Percentiles rank a stretch among this genome's conserved stretches.
Conservation (phyloP, 768 basidiomycete species). For the Termitomyces sp. region DNA sequence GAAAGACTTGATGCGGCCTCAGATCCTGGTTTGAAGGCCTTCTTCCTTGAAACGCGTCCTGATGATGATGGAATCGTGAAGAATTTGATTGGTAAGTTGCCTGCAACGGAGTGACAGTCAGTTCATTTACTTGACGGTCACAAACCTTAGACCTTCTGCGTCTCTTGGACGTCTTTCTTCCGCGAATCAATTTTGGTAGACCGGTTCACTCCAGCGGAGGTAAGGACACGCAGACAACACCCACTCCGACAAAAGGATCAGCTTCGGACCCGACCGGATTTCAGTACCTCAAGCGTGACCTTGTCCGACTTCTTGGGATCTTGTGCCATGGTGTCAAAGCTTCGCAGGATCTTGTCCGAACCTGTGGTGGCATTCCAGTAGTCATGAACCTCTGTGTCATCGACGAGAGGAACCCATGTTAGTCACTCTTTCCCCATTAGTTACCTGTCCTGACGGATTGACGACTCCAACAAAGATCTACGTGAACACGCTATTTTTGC, state of each 20-base stretch:
- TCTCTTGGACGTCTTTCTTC: slow-evolving; percentile 77
- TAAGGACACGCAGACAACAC: slow-evolving; percentile 21
- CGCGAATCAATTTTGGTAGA: slow-evolving; percentile 80
- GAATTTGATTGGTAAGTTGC: slow-evolving; percentile 49
- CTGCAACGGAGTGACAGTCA: slow-evolving; percentile 1
- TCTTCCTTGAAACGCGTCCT: slow-evolving; percentile 42
- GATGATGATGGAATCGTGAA: slow-evolving; percentile 48
- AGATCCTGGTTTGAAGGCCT: slow-evolving; percentile 33
- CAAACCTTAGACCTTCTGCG: slow-evolving; percentile 60
- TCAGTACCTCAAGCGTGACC: slow-evolving; percentile 81
- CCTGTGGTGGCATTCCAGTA: slow-evolving; percentile 71
- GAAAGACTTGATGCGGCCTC: slow-evolving; percentile 15
- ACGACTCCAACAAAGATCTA: slow-evolving; percentile 51
- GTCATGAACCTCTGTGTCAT: slow-evolving; percentile 87
- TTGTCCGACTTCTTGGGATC: slow-evolving; percentile 85
- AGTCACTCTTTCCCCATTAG: slow-evolving; percentile 32
- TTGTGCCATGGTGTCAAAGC: slow-evolving; percentile 60
- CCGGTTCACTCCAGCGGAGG: slow-evolving; percentile 32
- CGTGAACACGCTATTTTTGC: slow-evolving; percentile 91
- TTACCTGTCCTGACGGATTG: slow-evolving; percentile 10
- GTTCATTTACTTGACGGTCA: slow-evolving; percentile 12
- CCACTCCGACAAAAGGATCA: slow-evolving; percentile 22
- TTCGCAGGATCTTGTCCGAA: slow-evolving; percentile 74
- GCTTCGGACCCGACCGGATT: slow-evolving; percentile 56
- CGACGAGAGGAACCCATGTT: slow-evolving; percentile 92